Evolutionary conservation across 2,329 filamentous ascomycete genomes (phyloP), one percentile per base, ranked within the genome.

Genomic region (Fusarium irregulare): DNA sequence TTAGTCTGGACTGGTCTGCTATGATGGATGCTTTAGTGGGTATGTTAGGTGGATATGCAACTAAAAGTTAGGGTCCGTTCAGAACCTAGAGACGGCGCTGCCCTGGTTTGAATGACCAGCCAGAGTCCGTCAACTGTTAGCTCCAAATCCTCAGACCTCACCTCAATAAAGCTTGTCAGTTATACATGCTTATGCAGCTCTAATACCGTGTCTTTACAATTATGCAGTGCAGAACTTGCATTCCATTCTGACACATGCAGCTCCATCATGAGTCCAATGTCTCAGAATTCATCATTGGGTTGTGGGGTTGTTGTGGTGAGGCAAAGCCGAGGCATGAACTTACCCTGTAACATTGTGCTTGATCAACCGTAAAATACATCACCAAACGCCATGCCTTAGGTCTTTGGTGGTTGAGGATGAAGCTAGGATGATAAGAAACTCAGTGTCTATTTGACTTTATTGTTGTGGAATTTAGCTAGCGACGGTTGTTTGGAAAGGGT

Each of bases 101-200:
- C 34, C 34, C 34, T 37, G 20, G 44, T 64, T 23, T 42, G 25
- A 28, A 27, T 18, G 21, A 4, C 13, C 48, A 25, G 18, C 10
- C 6, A 55, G 34, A 37, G 30, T 37, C 40, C 14, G 18, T 20
- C 25, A n/a, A 45, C 45, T 56, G 51, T 53, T 56, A 51, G 53
- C 27, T 45, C 66, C 67, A 57, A 67, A 46, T 47, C 34, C 64
- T 59, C 62, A 62, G 49, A 56, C 32, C 49, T 45, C 25, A 27
- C 10, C 34, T 37, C 1, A n/a, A n/a, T 37, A 37, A 47, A 49
- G 34, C n/a, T 47, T 28, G 32, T 45, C 32, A 50, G 18, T 40
- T 49, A n/a, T 54, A n/a, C 20, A 20, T 64, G 20, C 20, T 14
- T 13, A 50, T 40, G 32, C n/a, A 25, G 37, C 54, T 60, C 44